Base-by-base conservation (phyloP, 768 basidiomycete genomes). In the Leccinum rimulosum region DNA sequence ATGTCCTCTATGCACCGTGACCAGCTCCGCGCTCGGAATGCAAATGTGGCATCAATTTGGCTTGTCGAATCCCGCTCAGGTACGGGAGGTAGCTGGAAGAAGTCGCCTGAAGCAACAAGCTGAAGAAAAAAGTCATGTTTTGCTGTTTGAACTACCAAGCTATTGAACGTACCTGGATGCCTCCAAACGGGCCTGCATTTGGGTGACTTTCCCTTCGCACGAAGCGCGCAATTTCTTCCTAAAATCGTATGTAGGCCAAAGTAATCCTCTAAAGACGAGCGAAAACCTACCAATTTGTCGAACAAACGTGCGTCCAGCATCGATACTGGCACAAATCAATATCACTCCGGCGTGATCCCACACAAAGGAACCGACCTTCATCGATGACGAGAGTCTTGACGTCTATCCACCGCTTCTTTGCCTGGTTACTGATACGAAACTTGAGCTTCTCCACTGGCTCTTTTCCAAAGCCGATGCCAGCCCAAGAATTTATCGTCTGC, bases 51-150 rank as follows among this genome's bases (percentile, higher is more conserved):
- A 1, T 80, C 75, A 38, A 85, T 82, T 6, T 74, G 74, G 36
- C 83, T 76, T 30, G 81, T 76, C 60, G 82, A 66, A 77, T 83
- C 59, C 68, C 75, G 69, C 31, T 79, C 78, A 4, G 79, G 76
- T 1, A 92, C 87, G 1, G 90, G 90, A 2, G 90, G 89, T 0
- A 93, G 76, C 70, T 93, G 89, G 70, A 88, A 91, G 70, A 91
- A 92, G 70, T 93, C 90, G 0, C 90, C 90, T 1, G 86, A 85
- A 7, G 91, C 70, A 31, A 91, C 79, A 51, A 91, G 80, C 86
- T 90, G 59, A 17, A 57, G n/a, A 59, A 55, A 55, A 9, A 50
- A 7, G 56, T 66, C 56, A 62, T 36, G 25, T 66, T 50, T 50
- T 52, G 35, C 6, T 28, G 12, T 27, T 31, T 40, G 38, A 5